phyloP scores from a whole-genome alignment of 1,139 yeast genomes.

The Suhomyces bokatorum region DNA sequence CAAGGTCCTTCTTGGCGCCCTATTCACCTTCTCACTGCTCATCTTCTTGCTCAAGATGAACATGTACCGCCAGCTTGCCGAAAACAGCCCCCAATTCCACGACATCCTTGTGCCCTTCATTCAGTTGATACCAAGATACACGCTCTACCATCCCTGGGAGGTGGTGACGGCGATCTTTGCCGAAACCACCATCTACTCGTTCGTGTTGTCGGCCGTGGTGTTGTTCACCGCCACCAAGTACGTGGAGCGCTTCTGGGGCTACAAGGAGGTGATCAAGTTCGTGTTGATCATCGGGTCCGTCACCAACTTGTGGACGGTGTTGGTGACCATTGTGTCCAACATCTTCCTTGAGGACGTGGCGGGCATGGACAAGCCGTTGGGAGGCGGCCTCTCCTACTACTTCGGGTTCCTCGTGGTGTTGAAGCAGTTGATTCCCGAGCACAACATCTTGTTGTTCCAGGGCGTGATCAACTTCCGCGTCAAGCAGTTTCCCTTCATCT shows the following conservation, averaged over 20 bases:
- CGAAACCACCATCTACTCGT: conserved; percentile 57
- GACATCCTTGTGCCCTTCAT: conserved; percentile 58
- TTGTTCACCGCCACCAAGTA: conserved; percentile 54
- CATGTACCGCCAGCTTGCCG: conserved; percentile 10
- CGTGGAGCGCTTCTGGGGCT: conserved; percentile 59
- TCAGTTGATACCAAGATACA: conserved; percentile 67
- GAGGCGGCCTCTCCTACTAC: conserved; percentile 73
- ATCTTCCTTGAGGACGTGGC: conserved; percentile 37
- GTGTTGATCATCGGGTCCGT: conserved; percentile 55
- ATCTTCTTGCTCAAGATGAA: conserved; percentile 33
- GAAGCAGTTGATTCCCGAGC: conserved; percentile 89
- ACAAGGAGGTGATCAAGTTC: conserved; percentile 59
- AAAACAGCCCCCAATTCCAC: conserved; percentile 22
- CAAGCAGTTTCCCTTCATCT: conserved; percentile 70
- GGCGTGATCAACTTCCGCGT: conserved; percentile 66
- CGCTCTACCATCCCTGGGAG: conserved; percentile 73
- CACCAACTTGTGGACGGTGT: conserved; percentile 38
- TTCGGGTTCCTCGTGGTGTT: conserved; percentile 81
- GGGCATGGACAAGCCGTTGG: conserved; percentile 52
- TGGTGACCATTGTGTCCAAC: conserved; percentile 41
- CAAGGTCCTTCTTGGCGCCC: conserved; percentile 28
- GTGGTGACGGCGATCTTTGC: conserved; percentile 70
- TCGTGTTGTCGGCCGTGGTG: conserved; percentile 49
- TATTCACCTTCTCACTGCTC: conserved; percentile 25
- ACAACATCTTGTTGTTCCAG: conserved; percentile 66